These are phyloP conservation scores for Platismatia glauca DNA, from an alignment of 495 filamentous ascomycete genomes.

Conservation along the genomic window DNA sequence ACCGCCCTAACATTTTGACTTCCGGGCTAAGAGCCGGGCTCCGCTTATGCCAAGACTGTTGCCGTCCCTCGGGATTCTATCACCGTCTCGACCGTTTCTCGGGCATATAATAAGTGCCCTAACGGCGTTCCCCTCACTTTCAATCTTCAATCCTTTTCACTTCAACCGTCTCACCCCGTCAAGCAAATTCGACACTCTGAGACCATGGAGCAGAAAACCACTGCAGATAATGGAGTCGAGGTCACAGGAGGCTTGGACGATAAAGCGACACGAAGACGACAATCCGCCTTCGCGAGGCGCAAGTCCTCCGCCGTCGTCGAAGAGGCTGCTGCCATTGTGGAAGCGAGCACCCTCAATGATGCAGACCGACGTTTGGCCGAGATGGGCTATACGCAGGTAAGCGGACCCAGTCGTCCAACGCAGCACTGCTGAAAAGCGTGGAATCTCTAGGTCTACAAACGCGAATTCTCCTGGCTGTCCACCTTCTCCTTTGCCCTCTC, in stretches of 20 bases:
- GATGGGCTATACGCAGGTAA: constrained; percentile 28
- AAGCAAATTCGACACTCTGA: background rate
- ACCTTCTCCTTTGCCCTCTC: constrained; percentile 57
- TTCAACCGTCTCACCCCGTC: background rate
- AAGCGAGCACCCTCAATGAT: constrained; percentile 19
- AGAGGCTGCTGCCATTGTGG: constrained; percentile 15
- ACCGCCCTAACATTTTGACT: too few relatives aligned
- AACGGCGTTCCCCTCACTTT: background rate
- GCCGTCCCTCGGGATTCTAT: background rate
- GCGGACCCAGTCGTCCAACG: background rate
- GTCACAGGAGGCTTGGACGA: background rate
- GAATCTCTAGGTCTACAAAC: constrained; percentile 44
- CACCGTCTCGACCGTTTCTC: background rate
- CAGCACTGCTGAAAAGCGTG: background rate
- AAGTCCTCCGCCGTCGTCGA: constrained; percentile 20
- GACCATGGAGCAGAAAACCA: constrained; percentile 2
- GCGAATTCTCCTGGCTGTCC: constrained; percentile 54
- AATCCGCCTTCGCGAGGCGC: constrained; percentile 14
- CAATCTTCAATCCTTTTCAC: background rate
- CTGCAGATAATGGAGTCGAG: background rate
- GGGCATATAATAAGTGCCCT: background rate
- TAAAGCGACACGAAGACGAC: constrained; percentile 6
- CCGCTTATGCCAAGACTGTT: background rate
- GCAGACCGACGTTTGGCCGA: constrained; percentile 26
- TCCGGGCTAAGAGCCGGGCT: too few relatives aligned